Evolutionary conservation across 352 stramenopile genomes (phyloP), one percentile per base, ranked within the genome.

Genomic region (Phytopythium oedochilum): DNA sequence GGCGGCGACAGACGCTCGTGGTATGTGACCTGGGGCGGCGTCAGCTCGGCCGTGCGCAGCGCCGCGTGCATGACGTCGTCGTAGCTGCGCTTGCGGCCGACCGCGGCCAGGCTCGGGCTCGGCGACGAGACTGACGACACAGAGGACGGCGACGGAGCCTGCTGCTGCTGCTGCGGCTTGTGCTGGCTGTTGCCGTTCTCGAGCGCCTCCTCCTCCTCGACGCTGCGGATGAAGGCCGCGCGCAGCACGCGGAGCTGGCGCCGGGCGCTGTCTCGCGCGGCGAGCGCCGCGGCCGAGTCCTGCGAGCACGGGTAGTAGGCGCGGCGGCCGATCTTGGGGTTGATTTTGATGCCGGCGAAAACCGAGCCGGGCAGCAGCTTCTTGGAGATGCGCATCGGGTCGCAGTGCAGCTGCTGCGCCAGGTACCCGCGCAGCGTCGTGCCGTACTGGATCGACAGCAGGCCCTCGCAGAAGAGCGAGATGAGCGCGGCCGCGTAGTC

Each of bases 371-470:
- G 75, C 40, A 89, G 61, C 29, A 92, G 67, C 42, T 92, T 92
- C 66, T 92, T 92, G 18, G 78, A 89, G 35, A 92, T 75, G 12
- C 83, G 68, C 83, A 92, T 92, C 34, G 83, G 83, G 34, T 90
- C 83, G 38, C 83, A 92, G 44, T 91, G 80, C 23, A 92, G 60
- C 48, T 89, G 80, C 28, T 87, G 70, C 2, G 80, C 83, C 50
- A 92, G 63, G 59, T 89, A 92, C 2, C 83, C 83, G 51, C 83
- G 79, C 0, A 92, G 68, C 18, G 75, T 87, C 46, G 81, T 88
- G 57, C 81, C 81, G 62, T 86, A 87, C 60, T 86, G 76, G 31
- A 92, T 74, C 26, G 75, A 66, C 26, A 92, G 64, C 29, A 88
- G 59, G 10, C 80, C 80, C 22, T 71, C 62, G 44, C 79, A 74